Evolutionary conservation across 345 rosid genomes (phyloP).

Genomic region (Microcos paniculata): DNA sequence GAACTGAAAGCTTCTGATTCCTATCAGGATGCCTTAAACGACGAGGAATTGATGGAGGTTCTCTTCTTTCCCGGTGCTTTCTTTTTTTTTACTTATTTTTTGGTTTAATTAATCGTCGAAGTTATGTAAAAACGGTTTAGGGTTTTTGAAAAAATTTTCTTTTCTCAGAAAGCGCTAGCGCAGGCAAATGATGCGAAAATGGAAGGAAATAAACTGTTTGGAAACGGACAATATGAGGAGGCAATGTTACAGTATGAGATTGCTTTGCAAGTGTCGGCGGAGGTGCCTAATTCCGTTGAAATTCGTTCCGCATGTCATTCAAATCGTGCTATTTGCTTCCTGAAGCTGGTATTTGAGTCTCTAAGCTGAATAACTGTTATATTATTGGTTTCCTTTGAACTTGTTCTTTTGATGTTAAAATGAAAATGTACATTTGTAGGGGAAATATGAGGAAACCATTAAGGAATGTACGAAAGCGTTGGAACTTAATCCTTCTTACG

Average conservation of each 20-base stretch:
- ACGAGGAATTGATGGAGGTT: constrained; percentile 44
- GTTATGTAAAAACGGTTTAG: neutral
- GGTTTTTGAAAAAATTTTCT: neutral
- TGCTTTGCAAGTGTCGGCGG: constrained; percentile 55
- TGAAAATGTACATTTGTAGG: constrained; percentile 24
- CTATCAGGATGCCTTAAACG: constrained; percentile 23
- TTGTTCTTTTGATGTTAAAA: neutral
- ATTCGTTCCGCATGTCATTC: constrained; percentile 72
- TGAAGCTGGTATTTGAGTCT: constrained; percentile 56
- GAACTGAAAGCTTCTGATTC: constrained; percentile 17
- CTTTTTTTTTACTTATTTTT: neutral
- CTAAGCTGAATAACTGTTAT: neutral
- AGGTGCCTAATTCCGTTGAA: constrained; percentile 42
- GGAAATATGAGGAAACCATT: constrained; percentile 69
- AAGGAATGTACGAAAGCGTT: constrained; percentile 87
- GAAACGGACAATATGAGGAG: constrained; percentile 66
- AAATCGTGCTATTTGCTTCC: constrained; percentile 77
- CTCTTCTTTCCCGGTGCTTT: neutral
- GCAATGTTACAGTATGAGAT: constrained; percentile 64
- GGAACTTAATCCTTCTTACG: constrained; percentile 71
- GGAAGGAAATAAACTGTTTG: constrained; percentile 79
- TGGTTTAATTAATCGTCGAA: neutral
- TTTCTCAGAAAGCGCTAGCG: constrained; percentile 47
- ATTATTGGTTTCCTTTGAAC: neutral
- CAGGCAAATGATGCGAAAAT: constrained; percentile 68